Percentiles rank a stretch among this genome's conserved stretches.
These are phyloP conservation scores for Nigrospora oryzae DNA, from an alignment of 2,329 filamentous ascomycete species.

Conservation along the genomic window DNA sequence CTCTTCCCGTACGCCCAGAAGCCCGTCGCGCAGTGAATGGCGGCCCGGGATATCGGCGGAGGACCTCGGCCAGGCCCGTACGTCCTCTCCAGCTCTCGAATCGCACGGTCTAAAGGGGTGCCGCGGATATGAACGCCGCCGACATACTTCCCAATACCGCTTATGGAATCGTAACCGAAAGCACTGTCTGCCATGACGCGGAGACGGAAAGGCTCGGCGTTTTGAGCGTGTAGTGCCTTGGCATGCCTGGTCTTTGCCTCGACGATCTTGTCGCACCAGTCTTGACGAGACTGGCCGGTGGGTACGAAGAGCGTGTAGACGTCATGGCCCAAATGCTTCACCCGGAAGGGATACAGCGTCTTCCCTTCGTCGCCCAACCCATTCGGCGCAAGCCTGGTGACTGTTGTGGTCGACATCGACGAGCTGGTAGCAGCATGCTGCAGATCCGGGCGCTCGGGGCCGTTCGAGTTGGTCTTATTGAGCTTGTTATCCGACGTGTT, in stretches of 20 bases:
- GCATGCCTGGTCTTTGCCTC: conserved; percentile 93
- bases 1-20: conserved; percentile 78
- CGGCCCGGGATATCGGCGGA: conserved; percentile 70
- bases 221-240: conserved; percentile 78
- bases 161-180: conserved; percentile 68
- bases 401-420: conserved; percentile 47
- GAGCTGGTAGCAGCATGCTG: conserved; percentile 61
- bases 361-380: conserved; percentile 66
- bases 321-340: conserved; percentile 93
- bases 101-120: conserved; percentile 85
- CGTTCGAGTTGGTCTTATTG: conserved; percentile 44
- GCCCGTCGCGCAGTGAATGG: conserved; percentile 87
- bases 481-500: conserved; percentile 51
- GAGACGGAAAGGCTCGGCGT: conserved; percentile 90
- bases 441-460: conserved; percentile 47
- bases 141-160: conserved; percentile 48
- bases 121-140: conserved; percentile 70
- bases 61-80: conserved; percentile 66
- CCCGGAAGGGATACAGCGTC: conserved; percentile 85
- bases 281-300: conserved; percentile 62
- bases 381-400: conserved; percentile 30
- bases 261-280: conserved; percentile 91
- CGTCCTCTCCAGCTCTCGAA: conserved; percentile 75
- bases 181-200: conserved; percentile 87
- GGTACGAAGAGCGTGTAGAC: conserved; percentile 86